These are phyloP conservation scores for Miscanthus lutarioriparius DNA, from an alignment of 176 grass and related monocot species.

Conservation along the genomic window DNA sequence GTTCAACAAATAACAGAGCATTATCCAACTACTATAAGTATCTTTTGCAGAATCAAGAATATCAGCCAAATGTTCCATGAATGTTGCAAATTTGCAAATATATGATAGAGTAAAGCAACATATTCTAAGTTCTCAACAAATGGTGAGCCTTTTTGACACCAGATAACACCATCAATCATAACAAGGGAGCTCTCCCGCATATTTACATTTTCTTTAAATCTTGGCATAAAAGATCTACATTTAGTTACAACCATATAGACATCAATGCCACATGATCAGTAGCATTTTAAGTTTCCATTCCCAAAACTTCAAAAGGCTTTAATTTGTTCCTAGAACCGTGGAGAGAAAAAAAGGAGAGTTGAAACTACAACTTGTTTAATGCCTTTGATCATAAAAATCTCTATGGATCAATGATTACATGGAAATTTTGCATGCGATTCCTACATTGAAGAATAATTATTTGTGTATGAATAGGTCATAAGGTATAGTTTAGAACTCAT, in stretches of 20 bases:
- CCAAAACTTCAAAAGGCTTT: not conserved
- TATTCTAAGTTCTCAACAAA: conserved; percentile 6
- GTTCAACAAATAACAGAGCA: conserved; percentile 1
- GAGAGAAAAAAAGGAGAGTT: not conserved
- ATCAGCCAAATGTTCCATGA: not conserved
- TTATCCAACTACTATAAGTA: not conserved
- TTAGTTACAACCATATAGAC: not conserved
- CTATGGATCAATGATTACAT: not conserved
- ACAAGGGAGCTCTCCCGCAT: not conserved
- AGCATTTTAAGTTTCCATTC: not conserved
- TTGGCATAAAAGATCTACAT: not conserved
- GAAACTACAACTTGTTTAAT: not conserved
- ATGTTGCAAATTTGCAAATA: not conserved
- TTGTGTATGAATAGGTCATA: not conserved
- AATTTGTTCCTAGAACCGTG: not conserved
- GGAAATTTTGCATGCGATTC: not conserved
- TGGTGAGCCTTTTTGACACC: not conserved
- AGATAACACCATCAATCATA: not conserved
- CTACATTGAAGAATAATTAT: not conserved
- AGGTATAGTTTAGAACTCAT: not conserved
- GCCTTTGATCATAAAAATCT: not conserved
- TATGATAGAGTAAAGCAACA: not conserved
- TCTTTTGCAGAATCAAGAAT: not conserved
- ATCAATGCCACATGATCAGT: not conserved
- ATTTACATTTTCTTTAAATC: not conserved